Percentiles rank a stretch among this genome's conserved stretches.
Conservation (phyloP, 176 grass and related monocot genomes). For the Dendrocalamus sinicus region DNA sequence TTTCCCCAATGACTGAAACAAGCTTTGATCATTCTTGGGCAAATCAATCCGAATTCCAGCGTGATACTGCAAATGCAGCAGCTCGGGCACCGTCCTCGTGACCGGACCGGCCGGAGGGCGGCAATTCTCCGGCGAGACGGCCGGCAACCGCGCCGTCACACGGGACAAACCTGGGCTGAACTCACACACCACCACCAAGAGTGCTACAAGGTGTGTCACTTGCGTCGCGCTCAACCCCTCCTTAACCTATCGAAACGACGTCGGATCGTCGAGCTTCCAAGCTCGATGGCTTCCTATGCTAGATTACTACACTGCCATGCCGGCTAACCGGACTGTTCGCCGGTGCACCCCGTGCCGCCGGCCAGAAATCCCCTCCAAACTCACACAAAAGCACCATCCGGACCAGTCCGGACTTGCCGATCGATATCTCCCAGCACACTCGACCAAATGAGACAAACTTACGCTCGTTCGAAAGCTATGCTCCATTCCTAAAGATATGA, state of each 20-base stretch:
- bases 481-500: neutral
- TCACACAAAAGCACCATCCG: slow-evolving; percentile 54
- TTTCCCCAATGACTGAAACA: slow-evolving; percentile 24
- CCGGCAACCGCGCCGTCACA: neutral
- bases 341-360: slow-evolving; percentile 30
- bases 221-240: neutral
- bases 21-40: neutral
- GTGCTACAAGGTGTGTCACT: slow-evolving; percentile 50
- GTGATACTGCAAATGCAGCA: slow-evolving; percentile 41
- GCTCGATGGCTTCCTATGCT: neutral
- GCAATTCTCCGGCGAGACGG: slow-evolving; percentile 28
- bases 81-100: neutral
- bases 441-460: neutral
- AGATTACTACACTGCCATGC: neutral
- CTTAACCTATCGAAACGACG: slow-evolving; percentile 31
- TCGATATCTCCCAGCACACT: slow-evolving; percentile 35
- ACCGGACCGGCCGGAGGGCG: neutral
- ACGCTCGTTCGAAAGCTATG: slow-evolving; percentile 39
- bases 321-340: neutral
- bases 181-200: slow-evolving; percentile 36
- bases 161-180: neutral
- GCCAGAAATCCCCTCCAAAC: slow-evolving; percentile 58
- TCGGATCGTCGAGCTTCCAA: neutral
- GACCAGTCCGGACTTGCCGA: slow-evolving; percentile 54
- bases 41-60: neutral